These are phyloP conservation scores for Lecanicillium sp. DNA, from an alignment of 2,329 filamentous ascomycete genomes.

Conservation along the genomic window DNA sequence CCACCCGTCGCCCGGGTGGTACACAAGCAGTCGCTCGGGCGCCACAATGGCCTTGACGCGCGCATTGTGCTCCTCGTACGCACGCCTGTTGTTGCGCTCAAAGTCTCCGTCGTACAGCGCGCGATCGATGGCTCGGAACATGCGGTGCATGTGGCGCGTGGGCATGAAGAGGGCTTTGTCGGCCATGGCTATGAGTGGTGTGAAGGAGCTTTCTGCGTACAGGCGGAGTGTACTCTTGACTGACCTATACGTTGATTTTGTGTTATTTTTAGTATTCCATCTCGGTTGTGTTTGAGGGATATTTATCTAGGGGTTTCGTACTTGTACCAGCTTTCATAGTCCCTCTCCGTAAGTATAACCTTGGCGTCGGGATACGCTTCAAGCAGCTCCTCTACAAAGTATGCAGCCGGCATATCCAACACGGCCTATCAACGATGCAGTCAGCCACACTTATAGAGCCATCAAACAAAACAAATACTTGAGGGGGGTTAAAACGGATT, in stretches of 20 bases:
- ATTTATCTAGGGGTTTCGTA: too few relatives aligned
- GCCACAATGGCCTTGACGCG: slow-evolving; percentile 9
- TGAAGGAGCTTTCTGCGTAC: not conserved
- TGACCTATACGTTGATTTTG: too few relatives aligned
- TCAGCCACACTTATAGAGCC: too few relatives aligned
- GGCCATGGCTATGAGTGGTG: not conserved
- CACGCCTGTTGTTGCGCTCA: not conserved
- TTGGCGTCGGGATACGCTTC: slow-evolving; percentile 7
- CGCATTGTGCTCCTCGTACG: slow-evolving; percentile 8
- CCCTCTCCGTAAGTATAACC: slow-evolving; percentile 3
- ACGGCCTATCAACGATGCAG: slow-evolving; percentile 5
- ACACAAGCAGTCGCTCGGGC: slow-evolving; percentile 8
- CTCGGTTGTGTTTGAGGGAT: too few relatives aligned
- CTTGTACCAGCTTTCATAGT: slow-evolving; percentile 5
- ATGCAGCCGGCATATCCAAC: slow-evolving; percentile 5
- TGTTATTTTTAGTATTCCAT: too few relatives aligned
- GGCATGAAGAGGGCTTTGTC: slow-evolving; percentile 5
- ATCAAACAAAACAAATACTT: too few relatives aligned
- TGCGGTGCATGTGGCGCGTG: not conserved
- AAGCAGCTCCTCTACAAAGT: slow-evolving; percentile 3
- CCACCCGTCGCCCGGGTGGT: slow-evolving; percentile 6
- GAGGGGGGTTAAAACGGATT: not conserved
- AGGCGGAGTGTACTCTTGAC: not conserved
- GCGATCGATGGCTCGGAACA: not conserved
- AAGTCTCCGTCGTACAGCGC: not conserved